These are phyloP conservation scores for Salicornia ramosissima DNA, from an alignment of 148 eudicot species.

Conservation along the genomic window DNA sequence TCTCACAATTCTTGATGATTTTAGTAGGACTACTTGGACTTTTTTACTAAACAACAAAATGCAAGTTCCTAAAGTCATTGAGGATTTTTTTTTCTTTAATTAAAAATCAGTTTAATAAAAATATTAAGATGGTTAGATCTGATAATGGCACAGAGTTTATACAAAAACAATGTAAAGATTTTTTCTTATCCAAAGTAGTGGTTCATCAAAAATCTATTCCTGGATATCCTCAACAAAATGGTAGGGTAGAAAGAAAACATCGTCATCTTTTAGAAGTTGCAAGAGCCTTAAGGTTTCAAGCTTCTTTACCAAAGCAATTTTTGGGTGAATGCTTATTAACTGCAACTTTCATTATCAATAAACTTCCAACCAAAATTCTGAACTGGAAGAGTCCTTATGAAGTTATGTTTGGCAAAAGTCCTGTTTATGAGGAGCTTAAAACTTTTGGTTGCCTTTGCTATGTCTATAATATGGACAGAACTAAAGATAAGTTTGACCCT, in stretches of 20 bases:
- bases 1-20: no score
- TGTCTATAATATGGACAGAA: no score
- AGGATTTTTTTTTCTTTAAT: background rate
- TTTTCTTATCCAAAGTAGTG: background rate
- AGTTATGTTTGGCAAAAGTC: no score
- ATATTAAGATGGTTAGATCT: background rate
- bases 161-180: background rate
- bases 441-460: no score
- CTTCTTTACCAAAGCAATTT: background rate
- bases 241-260: background rate
- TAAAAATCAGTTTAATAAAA: background rate
- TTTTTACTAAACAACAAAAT: no score
- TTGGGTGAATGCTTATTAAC: constrained; percentile 1
- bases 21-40: no score
- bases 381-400: background rate
- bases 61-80: background rate
- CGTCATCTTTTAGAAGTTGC: background rate
- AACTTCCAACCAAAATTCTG: background rate
- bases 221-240: no score
- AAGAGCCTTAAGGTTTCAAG: background rate
- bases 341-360: background rate
- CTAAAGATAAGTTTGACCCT: no score
- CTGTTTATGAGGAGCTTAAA: no score
- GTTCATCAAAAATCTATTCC: background rate
- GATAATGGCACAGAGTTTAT: background rate